Conservation (phyloP, 2,329 filamentous ascomycete genomes). For the Apiospora saccharicola region DNA sequence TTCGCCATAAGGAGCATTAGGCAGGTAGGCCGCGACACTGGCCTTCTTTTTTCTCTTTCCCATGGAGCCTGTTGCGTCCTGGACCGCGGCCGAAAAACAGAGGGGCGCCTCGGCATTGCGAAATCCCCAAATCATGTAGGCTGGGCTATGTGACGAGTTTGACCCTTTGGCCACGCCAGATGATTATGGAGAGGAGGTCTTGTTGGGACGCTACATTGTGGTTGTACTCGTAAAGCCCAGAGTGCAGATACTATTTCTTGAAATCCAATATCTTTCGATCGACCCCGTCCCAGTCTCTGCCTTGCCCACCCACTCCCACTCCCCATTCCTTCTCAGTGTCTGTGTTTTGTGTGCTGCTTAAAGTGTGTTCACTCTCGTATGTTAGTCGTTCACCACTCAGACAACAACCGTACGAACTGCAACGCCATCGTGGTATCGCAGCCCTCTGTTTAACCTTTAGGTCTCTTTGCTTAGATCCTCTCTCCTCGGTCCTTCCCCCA, state of each 20-base stretch:
- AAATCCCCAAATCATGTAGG: not conserved
- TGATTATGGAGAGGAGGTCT: not conserved
- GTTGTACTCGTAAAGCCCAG: not conserved
- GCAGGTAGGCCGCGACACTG: not conserved
- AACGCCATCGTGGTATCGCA: constrained; percentile 9
- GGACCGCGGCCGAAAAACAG: constrained; percentile 16
- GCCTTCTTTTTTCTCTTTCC: not conserved
- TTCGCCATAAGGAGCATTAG: not conserved
- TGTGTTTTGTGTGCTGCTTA: not conserved
- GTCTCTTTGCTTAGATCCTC: not conserved
- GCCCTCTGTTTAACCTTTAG: constrained; percentile 3
- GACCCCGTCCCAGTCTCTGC: constrained; percentile 1
- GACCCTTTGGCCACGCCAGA: constrained; percentile 4
- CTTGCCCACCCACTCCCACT: constrained; percentile 1
- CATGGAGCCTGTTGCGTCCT: not conserved
- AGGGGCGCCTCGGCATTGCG: constrained; percentile 8
- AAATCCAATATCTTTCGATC: constrained; percentile 18
- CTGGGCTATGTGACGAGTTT: not conserved
- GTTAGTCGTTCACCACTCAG: constrained; percentile 14
- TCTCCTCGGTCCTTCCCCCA: constrained; percentile 13
- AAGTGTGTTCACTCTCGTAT: constrained; percentile 2
- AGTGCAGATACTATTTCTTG: not conserved
- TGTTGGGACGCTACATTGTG: not conserved
- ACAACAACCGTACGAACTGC: constrained; percentile 10
- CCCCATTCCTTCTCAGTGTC: not conserved